Evolutionary conservation across 148 eudicot species (phyloP).

Genomic region (Cornus suecica): DNA sequence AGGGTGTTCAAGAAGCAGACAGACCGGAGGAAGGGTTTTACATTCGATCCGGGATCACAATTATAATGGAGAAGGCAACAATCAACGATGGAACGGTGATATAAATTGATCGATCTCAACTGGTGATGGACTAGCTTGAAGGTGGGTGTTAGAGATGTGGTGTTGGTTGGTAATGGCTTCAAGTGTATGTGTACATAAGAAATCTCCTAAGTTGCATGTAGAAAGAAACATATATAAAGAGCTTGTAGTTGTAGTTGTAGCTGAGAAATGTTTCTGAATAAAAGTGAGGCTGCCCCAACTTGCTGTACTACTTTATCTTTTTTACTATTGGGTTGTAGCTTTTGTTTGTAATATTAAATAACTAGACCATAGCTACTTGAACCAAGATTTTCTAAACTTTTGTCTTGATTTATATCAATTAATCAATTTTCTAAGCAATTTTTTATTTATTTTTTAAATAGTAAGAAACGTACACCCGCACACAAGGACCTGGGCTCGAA

Average conservation of each 20-base stretch:
- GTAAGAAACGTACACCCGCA: too few relatives aligned
- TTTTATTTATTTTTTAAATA: too few relatives aligned
- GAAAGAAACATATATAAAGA: neutral
- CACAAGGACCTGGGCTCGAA: too few relatives aligned
- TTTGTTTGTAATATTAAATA: neutral
- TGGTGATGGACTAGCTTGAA: neutral
- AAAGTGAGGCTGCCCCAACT: neutral
- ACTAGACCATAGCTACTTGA: neutral
- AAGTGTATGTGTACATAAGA: neutral
- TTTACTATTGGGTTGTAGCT: constrained; percentile 5
- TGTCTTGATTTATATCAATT: neutral
- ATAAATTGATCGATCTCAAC: constrained; percentile 22
- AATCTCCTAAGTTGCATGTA: neutral
- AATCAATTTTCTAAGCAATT: neutral
- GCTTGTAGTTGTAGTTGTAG: neutral
- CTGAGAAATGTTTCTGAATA: neutral
- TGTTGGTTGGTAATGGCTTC: neutral
- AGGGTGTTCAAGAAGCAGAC: constrained; percentile 90
- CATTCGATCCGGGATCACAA: constrained; percentile 83
- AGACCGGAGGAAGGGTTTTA: constrained; percentile 86
- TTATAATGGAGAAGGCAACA: constrained; percentile 84
- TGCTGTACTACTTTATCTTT: neutral
- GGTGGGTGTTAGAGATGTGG: neutral
- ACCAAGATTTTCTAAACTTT: neutral
- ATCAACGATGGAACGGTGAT: constrained; percentile 73